Percentiles rank a stretch among this genome's conserved stretches.
phyloP scores from a whole-genome alignment of 1,139 yeast species.

The Pneumocystis jirovecii region DNA sequence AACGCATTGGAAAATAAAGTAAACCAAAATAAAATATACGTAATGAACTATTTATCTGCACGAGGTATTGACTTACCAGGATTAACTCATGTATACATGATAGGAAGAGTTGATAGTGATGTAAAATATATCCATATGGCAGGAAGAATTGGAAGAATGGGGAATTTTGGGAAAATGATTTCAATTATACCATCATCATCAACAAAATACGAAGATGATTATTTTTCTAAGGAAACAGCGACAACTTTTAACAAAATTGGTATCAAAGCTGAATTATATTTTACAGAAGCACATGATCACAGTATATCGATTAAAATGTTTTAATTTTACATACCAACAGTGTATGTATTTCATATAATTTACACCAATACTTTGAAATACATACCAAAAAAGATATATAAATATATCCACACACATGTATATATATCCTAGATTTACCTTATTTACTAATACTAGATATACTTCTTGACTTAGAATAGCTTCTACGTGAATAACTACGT shows the following conservation, averaged over 20 bases:
- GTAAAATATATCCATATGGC: slow-evolving; percentile 1
- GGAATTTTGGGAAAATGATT: slow-evolving; percentile 1
- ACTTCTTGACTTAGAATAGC: background rate
- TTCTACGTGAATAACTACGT: slow-evolving; percentile 1
- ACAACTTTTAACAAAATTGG: background rate
- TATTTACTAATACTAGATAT: background rate
- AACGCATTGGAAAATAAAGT: background rate
- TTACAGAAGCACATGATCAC: background rate
- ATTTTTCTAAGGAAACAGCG: background rate
- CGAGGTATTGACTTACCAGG: background rate
- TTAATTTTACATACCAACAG: background rate
- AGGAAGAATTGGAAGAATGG: slow-evolving; percentile 3
- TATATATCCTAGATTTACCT: background rate
- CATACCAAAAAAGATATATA: background rate
- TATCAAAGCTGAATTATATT: background rate
- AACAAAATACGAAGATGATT: background rate
- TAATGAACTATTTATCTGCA: background rate
- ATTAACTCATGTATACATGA: background rate
- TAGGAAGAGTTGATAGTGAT: background rate
- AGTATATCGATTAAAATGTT: background rate
- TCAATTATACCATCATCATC: slow-evolving; percentile 1
- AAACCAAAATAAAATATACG: background rate
- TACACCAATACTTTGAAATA: background rate
- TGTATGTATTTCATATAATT: background rate
- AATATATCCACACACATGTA: background rate